Percentiles rank a stretch among this genome's conserved stretches.
These are phyloP conservation scores for Epichloe festucae DNA, from an alignment of 2,329 filamentous ascomycete species.

Conservation along the genomic window DNA sequence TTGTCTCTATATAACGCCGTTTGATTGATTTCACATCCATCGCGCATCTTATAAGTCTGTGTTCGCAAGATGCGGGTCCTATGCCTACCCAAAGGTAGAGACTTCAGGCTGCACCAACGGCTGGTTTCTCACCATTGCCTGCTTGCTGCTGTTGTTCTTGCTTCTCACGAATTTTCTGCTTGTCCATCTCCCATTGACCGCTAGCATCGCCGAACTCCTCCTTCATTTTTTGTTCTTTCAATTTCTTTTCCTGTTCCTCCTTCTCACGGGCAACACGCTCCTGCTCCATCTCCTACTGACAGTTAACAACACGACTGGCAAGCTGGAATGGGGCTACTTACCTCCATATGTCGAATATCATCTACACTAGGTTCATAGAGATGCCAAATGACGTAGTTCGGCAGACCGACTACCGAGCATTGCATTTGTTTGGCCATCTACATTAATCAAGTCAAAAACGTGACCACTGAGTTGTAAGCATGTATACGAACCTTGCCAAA, in stretches of 20 bases:
- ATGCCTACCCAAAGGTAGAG: too few relatives aligned
- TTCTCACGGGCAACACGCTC: conserved; percentile 69
- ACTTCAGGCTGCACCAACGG: background rate
- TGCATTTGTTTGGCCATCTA: conserved; percentile 97
- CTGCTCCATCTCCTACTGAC: conserved; percentile 73
- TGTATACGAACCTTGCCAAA: conserved; percentile 75
- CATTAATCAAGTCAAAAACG: background rate
- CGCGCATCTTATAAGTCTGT: too few relatives aligned
- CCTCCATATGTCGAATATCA: conserved; percentile 93
- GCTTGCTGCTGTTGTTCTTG: conserved; percentile 2
- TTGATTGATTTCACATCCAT: too few relatives aligned
- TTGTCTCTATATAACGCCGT: too few relatives aligned
- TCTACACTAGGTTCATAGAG: conserved; percentile 98
- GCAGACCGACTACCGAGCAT: conserved; percentile 87
- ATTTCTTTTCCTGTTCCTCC: conserved; percentile 54
- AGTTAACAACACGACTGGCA: background rate
- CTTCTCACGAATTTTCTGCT: conserved; percentile 56
- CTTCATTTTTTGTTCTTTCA: conserved; percentile 60
- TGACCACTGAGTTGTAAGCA: background rate
- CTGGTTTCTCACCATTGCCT: background rate
- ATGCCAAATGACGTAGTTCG: conserved; percentile 99
- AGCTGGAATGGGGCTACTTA: conserved; percentile 19
- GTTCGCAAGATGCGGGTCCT: too few relatives aligned
- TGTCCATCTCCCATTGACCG: conserved; percentile 82
- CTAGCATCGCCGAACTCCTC: conserved; percentile 66